These are phyloP conservation scores for Diaporthe longicolla DNA, from an alignment of 2,329 filamentous ascomycete genomes.

Conservation along the genomic window DNA sequence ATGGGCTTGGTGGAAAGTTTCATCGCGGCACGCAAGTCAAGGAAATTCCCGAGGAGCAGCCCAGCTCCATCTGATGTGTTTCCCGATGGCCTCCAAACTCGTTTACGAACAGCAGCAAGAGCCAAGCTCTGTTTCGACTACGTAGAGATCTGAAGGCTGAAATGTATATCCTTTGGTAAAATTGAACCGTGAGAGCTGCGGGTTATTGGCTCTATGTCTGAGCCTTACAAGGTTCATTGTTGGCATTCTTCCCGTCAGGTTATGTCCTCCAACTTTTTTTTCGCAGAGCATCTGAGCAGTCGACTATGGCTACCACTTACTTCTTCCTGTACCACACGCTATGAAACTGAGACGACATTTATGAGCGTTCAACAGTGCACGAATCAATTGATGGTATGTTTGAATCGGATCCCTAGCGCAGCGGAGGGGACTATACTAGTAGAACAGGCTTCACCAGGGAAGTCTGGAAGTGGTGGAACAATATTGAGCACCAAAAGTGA, in stretches of 20 bases:
- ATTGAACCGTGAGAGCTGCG: background rate
- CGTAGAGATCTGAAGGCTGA: background rate
- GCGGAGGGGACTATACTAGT: background rate
- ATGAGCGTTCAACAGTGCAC: background rate
- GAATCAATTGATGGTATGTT: too few relatives aligned
- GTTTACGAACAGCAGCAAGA: background rate
- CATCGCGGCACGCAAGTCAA: background rate
- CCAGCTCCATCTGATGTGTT: background rate
- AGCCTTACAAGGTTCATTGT: background rate
- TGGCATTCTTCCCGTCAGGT: background rate
- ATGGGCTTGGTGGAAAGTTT: conserved; percentile 7
- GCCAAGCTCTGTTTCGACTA: background rate
- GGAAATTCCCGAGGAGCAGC: background rate
- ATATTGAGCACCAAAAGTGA: background rate
- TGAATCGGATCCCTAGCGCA: background rate
- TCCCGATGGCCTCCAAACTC: background rate
- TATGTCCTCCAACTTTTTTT: background rate
- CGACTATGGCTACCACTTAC: background rate
- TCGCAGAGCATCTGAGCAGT: too few relatives aligned
- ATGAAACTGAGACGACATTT: background rate
- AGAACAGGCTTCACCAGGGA: background rate
- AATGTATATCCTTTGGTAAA: background rate
- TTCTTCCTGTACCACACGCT: background rate
- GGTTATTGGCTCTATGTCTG: background rate
- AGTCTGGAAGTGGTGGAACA: background rate